Evolutionary conservation across 2,329 filamentous ascomycete species (phyloP), one percentile per base, ranked within the genome.

Genomic region (Verruconis gallopava): DNA sequence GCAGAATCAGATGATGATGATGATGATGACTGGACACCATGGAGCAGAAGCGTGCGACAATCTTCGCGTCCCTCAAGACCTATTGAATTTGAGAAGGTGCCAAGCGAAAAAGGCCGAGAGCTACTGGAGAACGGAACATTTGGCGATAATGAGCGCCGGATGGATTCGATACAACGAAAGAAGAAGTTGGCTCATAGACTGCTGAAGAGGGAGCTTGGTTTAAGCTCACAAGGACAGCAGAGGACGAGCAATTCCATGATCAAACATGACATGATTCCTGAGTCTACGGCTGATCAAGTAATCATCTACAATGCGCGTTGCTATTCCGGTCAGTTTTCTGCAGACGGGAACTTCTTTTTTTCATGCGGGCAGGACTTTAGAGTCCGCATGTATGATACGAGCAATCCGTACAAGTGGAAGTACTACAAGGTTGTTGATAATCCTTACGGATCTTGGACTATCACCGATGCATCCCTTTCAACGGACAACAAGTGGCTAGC

Each of bases 321-420:
- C 41, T 96, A 96, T 55, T 94, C 85, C 3, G 91, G 91, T 1
- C 89, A 96, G 56, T 98, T 96, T 58, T 94, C 85, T 0, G 84
- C 93, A 49, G 91, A 98, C 52, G 91, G 91, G 19, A 93, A 94
- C 60, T 96, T 96, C 66, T 96, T 95, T 66, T 96, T 89, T 57
- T 79, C 81, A 4, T 91, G 83, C 54, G 82, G 81, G 6, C 85
- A 95, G 60, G 88, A 96, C 60, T 94, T 94, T 64, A 81, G 78
- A 51, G 86, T 98, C 6, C 81, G 88, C 41, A 88, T 98, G 84
- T 98, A 96, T 61, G 89, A 96, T 59, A 96, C 91, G 0, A 88
- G 84, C 2, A 94, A 95, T 51, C 86, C 89, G 0, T 93, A 91
- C 60, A 75, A 86, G 49, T 98, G 91, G 91, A 81, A 81, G 57